These are phyloP conservation scores for Podospora comata DNA, from an alignment of 495 filamentous ascomycete genomes.

Conservation along the genomic window DNA sequence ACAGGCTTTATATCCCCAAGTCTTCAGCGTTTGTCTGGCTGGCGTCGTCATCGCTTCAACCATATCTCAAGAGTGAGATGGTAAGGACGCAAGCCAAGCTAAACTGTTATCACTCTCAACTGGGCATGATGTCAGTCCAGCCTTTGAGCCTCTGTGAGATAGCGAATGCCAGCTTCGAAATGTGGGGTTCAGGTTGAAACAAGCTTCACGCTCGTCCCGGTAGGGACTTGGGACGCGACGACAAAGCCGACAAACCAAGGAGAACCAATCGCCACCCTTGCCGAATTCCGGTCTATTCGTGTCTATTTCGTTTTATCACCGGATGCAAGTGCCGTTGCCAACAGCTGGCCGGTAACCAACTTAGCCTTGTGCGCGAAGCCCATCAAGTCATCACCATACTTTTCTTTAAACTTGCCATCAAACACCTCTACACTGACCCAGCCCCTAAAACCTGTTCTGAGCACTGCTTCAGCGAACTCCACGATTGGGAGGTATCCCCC, in stretches of 20 bases:
- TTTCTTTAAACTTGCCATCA: slow-evolving; percentile 60
- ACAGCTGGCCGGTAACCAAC: slow-evolving; percentile 46
- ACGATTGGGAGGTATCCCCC: slow-evolving; percentile 71
- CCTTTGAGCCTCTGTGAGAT: background rate
- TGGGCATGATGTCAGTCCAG: no score
- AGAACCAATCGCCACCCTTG: background rate
- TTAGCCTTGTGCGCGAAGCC: slow-evolving; percentile 59
- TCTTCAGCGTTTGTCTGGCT: no score
- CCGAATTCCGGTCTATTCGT: background rate
- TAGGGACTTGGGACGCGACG: no score
- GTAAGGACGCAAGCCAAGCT: no score
- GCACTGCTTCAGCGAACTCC: slow-evolving; percentile 61
- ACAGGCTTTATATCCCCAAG: no score
- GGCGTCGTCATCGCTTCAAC: no score
- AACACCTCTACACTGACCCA: slow-evolving; percentile 79
- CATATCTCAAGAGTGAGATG: no score
- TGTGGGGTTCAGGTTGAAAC: background rate
- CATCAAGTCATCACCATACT: slow-evolving; percentile 50
- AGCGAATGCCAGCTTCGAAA: background rate
- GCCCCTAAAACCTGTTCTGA: slow-evolving; percentile 66
- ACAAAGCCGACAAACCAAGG: background rate
- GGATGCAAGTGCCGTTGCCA: background rate
- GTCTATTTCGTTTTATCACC: background rate
- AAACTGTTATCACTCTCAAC: no score
- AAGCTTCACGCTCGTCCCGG: background rate